Conservation (phyloP, 257 asterid genomes). For the Przewalskia tangutica region DNA sequence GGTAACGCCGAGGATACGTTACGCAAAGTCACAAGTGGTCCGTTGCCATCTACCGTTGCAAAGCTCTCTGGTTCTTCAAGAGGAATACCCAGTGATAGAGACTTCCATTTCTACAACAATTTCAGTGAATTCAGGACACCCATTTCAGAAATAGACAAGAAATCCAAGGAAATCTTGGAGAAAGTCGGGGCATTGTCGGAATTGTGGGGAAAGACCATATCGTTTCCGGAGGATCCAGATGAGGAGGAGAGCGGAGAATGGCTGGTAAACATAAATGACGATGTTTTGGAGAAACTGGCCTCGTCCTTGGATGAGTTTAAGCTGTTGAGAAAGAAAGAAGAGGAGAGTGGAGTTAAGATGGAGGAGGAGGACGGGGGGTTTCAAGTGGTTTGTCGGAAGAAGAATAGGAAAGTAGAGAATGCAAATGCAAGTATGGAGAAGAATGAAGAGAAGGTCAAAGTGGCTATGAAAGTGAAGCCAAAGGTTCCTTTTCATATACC, state of each 20-base stretch:
- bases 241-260: constrained; percentile 51
- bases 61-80: constrained; percentile 81
- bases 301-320: constrained; percentile 62
- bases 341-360: constrained; percentile 47
- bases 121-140: constrained; percentile 65
- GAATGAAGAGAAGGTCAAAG: constrained; percentile 38
- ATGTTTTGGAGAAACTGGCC: constrained; percentile 57
- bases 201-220: constrained; percentile 41
- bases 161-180: constrained; percentile 38
- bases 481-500: constrained; percentile 81
- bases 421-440: constrained; percentile 11
- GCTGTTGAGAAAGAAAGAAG: constrained; percentile 40
- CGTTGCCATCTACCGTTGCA: constrained; percentile 41
- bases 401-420: constrained; percentile 32
- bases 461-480: constrained; percentile 61
- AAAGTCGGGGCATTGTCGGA: constrained; percentile 46
- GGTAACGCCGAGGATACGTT: constrained; percentile 31
- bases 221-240: constrained; percentile 45
- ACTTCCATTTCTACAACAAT: constrained; percentile 83
- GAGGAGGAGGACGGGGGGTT: constrained; percentile 52
- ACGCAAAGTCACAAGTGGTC: constrained; percentile 34
- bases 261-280: constrained; percentile 68
- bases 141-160: constrained; percentile 32
- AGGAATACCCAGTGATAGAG: constrained; percentile 56
- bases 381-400: constrained; percentile 67